These are phyloP conservation scores for Paecilomyces variotii DNA, from an alignment of 2,329 filamentous ascomycete species.

Conservation along the genomic window DNA sequence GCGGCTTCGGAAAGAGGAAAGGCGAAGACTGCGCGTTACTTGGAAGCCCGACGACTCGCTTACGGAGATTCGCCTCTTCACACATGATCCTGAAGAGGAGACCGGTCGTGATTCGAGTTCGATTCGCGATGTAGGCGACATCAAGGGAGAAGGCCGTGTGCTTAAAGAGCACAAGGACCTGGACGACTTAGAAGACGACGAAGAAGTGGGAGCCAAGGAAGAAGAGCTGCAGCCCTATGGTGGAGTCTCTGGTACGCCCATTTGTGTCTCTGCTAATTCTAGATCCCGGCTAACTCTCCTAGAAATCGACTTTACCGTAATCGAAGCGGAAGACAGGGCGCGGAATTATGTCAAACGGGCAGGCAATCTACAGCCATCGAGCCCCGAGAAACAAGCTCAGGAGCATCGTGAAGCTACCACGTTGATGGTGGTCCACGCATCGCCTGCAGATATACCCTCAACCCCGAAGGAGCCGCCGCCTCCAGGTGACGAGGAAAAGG, in stretches of 20 bases:
- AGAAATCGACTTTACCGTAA: constrained; percentile 33
- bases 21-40: constrained; percentile 52
- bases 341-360: constrained; percentile 37
- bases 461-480: constrained; percentile 41
- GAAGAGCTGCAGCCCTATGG: constrained; percentile 29
- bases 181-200: constrained; percentile 53
- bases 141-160: constrained; percentile 48
- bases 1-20: constrained; percentile 53
- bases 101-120: constrained; percentile 51
- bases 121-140: constrained; percentile 51
- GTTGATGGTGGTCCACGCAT: constrained; percentile 42
- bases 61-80: constrained; percentile 51
- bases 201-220: constrained; percentile 43
- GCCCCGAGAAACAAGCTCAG: constrained; percentile 36
- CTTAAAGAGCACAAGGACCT: constrained; percentile 46
- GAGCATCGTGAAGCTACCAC: constrained; percentile 40
- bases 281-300: constrained; percentile 8
- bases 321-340: constrained; percentile 25
- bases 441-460: constrained; percentile 36
- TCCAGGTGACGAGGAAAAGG: constrained; percentile 27
- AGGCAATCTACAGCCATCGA: constrained; percentile 30
- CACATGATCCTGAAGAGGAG: constrained; percentile 57
- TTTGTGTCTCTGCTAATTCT: background rate
- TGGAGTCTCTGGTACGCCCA: constrained; percentile 25
- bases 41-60: constrained; percentile 53